Base-by-base conservation (phyloP, 352 stramenopile genomes). In the Pythium folliculosum region DNA sequence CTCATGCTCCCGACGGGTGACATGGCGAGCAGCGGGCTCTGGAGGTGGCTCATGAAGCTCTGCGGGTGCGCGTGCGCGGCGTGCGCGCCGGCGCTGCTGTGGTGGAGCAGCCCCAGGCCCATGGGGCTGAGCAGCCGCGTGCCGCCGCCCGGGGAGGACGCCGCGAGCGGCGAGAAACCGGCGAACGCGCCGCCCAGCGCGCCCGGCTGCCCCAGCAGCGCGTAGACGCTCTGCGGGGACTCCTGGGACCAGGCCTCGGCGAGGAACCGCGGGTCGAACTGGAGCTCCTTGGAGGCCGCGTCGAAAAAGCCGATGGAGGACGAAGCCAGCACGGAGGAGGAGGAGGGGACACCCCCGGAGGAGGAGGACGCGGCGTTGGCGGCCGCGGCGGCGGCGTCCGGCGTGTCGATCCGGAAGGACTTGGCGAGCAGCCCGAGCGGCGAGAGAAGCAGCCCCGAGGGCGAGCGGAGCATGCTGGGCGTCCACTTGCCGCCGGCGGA, bases 141-240 rank as follows among this genome's bases (percentile, higher is more conserved):
- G 25, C 38, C 43, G 27, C 35, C 56, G 37, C 35, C 45, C 8
- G 60, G 60, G 1, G 61, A 56, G 21, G 63, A 70, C 9, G 53
- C 63, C 10, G 58, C 57, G 35, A 70, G 70, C 16, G 69, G 56
- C 7, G 66, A 60, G n/a, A 79, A 71, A 21, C 68, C 60, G 37
- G 78, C 66, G 49, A 81, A 59, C 25, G 76, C n/a, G 14, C 40
- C 38, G 19, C 56, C 56, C 17, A 63, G 68, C 27, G 63, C 35
- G 27, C 64, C 58, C 30, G 75, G 37, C 63, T 80, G 72, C 23
- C 67, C 57, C 54, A 83, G 58, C 53, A 86, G 56, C 21, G 74
- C 77, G 69, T 84, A 88, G 62, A 88, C 82, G 48, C 78, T 82
- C 52, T 83, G 80, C 14, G 80, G 77, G 13, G 76, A 77, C 45